These are phyloP conservation scores for Trypanosoma boissoni DNA, from an alignment of 208 protist genomes.

Conservation along the genomic window DNA sequence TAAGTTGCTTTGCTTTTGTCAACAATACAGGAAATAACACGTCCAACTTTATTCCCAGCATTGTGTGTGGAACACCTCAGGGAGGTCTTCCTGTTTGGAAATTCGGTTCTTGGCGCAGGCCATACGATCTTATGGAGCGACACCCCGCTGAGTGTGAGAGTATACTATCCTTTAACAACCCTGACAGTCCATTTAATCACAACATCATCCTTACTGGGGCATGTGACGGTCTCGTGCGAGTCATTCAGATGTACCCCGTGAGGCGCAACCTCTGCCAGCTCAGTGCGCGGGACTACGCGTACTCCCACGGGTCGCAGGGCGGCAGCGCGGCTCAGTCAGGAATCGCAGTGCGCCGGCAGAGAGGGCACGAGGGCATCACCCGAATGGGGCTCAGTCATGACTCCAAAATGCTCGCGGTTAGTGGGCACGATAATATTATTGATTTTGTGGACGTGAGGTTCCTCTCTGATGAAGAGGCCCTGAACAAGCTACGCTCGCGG, in stretches of 20 bases:
- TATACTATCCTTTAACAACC: slow-evolving; percentile 82
- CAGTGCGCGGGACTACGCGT: slow-evolving; percentile 81
- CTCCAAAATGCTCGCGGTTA: slow-evolving; percentile 70
- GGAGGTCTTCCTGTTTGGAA: slow-evolving; percentile 85
- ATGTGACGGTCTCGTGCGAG: slow-evolving; percentile 82
- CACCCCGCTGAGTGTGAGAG: slow-evolving; percentile 84
- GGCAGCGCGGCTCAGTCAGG: slow-evolving; percentile 25
- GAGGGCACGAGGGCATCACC: slow-evolving; percentile 70
- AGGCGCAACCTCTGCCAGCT: slow-evolving; percentile 84
- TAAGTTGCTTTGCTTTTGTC: slow-evolving; percentile 89
- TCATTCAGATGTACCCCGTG: slow-evolving; percentile 88
- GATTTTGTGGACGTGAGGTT: slow-evolving; percentile 90
- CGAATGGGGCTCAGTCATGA: slow-evolving; percentile 78
- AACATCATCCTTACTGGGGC: slow-evolving; percentile 88
- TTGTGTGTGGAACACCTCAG: slow-evolving; percentile 81
- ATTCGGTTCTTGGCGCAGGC: slow-evolving; percentile 85
- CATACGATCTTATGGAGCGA: slow-evolving; percentile 75
- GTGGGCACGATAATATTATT: slow-evolving; percentile 75
- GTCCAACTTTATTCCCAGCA: slow-evolving; percentile 75
- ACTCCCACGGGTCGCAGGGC: slow-evolving; percentile 45
- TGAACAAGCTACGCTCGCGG: slow-evolving; percentile 69
- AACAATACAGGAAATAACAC: slow-evolving; percentile 74
- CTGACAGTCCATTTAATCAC: slow-evolving; percentile 81
- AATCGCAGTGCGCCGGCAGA: slow-evolving; percentile 27
- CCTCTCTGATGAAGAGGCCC: slow-evolving; percentile 65